Evolutionary conservation across 2,329 filamentous ascomycete species (phyloP).

Genomic region (Fusarium multiceps): DNA sequence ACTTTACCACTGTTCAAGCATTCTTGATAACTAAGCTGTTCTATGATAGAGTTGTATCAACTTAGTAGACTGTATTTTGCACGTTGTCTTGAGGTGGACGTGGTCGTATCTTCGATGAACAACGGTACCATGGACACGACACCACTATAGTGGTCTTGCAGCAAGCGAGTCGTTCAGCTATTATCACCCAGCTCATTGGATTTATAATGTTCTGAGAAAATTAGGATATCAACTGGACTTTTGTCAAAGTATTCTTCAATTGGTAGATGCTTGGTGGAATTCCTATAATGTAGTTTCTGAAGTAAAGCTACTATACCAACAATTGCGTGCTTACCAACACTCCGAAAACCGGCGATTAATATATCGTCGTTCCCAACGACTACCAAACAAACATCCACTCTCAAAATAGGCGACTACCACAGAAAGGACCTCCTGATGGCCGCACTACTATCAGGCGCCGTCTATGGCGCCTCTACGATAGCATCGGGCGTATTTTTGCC

Average conservation of each 20-base stretch:
- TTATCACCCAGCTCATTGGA: not conserved
- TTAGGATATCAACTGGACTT: too few species aligned
- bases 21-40: too few species aligned
- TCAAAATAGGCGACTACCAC: not conserved
- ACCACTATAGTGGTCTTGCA: too few species aligned
- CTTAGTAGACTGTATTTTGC: rapidly evolving
- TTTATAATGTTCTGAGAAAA: not conserved
- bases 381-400: not conserved
- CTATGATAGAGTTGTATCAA: too few species aligned
- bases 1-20: not conserved
- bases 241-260: rapidly evolving
- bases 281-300: not conserved
- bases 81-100: not conserved
- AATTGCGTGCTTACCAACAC: not conserved
- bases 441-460: slow-evolving; percentile 61
- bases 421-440: slow-evolving; percentile 42
- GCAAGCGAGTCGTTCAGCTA: too few species aligned
- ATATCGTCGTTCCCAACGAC: not conserved
- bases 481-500: slow-evolving; percentile 71
- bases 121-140: too few species aligned
- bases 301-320: too few species aligned
- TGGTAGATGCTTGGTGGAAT: not conserved
- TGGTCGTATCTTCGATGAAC: not conserved
- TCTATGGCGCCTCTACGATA: slow-evolving; percentile 71
- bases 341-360: slow-evolving; percentile 24